phyloP scores from a whole-genome alignment of 2,329 filamentous ascomycete genomes.

The Tolypocladium tundrense region DNA sequence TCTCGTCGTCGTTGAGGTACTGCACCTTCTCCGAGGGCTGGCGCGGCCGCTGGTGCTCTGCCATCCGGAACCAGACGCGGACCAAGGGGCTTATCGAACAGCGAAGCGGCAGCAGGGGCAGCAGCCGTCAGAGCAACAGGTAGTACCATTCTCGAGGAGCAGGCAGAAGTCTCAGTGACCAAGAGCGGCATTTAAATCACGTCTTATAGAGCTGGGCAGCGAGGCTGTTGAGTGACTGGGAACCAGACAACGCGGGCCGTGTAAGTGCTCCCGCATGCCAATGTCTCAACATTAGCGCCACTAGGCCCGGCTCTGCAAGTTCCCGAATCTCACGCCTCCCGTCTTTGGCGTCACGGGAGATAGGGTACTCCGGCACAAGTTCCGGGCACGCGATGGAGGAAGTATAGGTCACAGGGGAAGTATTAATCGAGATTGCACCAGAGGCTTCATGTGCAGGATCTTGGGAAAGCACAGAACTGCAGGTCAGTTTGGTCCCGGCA shows the following conservation, averaged over 20 bases:
- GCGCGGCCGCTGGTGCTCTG: background rate
- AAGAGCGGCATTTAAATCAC: background rate
- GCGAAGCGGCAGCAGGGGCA: background rate
- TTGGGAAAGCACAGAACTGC: background rate
- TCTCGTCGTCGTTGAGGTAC: conserved; percentile 36
- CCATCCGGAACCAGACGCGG: background rate
- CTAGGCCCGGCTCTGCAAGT: background rate
- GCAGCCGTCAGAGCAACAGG: background rate
- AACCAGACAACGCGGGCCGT: background rate
- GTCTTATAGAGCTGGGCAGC: background rate
- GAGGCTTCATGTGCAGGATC: background rate
- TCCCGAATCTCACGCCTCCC: background rate
- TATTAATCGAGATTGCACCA: background rate
- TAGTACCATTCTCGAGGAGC: background rate
- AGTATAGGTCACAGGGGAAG: background rate
- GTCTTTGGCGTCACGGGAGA: background rate
- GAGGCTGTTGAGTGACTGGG: background rate
- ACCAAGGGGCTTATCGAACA: background rate
- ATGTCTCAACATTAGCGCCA: background rate
- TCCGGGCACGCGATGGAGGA: background rate
- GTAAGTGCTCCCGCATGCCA: background rate
- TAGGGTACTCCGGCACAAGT: background rate
- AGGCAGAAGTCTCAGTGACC: background rate
- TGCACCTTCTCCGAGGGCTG: conserved; percentile 1
- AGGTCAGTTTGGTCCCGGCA: too few relatives aligned